Conservation (phyloP, 257 asterid species). For the Nicotiana obtusifolia region DNA sequence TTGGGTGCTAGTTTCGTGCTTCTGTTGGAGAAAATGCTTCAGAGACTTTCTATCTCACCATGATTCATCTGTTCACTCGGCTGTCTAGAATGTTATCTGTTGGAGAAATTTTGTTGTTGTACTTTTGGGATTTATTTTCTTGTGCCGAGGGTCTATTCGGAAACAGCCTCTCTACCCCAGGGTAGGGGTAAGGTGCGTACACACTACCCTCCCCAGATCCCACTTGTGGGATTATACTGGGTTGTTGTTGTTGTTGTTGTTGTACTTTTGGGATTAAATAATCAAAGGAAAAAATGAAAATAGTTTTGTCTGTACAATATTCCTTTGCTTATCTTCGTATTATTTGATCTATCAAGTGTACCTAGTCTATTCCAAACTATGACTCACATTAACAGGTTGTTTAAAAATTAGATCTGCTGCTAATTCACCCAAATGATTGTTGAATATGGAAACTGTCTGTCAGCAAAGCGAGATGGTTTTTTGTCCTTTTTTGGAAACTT, state of each 20-base stretch:
- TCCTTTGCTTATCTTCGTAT: background rate
- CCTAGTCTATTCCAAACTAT: background rate
- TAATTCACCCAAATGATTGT: background rate
- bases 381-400: background rate
- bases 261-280: background rate
- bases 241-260: background rate
- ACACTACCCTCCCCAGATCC: too few relatives aligned
- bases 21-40: background rate
- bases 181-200: too few relatives aligned
- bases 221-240: too few relatives aligned
- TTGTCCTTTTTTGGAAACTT: background rate
- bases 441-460: background rate
- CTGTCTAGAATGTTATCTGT: background rate
- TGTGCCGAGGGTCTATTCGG: too few relatives aligned
- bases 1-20: background rate
- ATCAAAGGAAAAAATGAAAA: background rate
- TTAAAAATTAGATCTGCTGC: background rate
- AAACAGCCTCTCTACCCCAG: too few relatives aligned
- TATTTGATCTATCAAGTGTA: background rate
- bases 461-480: background rate
- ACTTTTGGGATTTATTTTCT: background rate
- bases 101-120: background rate
- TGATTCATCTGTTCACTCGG: background rate
- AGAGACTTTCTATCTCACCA: background rate
- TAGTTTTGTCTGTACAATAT: background rate